Base-by-base conservation (phyloP, 116 monocot species). In the Dioscorea cayenensis region DNA sequence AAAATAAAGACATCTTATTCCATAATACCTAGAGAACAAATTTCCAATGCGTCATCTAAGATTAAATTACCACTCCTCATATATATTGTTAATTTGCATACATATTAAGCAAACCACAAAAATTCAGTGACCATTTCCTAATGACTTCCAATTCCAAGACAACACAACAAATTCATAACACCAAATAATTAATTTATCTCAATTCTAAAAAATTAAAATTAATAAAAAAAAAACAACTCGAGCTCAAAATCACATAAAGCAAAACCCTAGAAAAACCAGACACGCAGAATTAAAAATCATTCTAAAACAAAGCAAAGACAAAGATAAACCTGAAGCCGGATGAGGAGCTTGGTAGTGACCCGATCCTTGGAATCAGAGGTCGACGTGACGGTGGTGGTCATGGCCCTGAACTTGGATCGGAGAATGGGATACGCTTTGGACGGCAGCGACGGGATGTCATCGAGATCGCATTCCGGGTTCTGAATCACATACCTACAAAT, bases 311-410 rank as follows among this genome's bases (percentile, higher is more conserved):
- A 14, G 20, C 38, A 6, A 17, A 38, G 43, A 27, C 14, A 2
- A 27, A 49, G 21, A 64, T 1, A 19, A 58, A 79, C 99, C 93
- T 99, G 94, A 28, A 99, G 82, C 71, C 80, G 76, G 67, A 99
- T 84, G 36, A 99, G 89, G 61, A 99, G 99, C 83, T 99, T 99
- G 43, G 94, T 99, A 67, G 94, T 94, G 83, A 79, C 78, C 4
- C 77, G 28, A n/a, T 99, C 91, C 65, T 37, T 81, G 38, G 99
- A 93, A 23, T 94, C 89, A 16, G 77, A 70, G 8, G 85, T 78
- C 20, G 99, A 86, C 18, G 81, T 76, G 29, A 99, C 72, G 5
- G 85, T 69, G 23, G 99, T 89, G 0, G 94, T 91, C 83, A 84
- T 78, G 36, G 83, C 28, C 25, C 77, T 82, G 82, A 99, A 99